These are phyloP conservation scores for Farysia itapuensis DNA, from an alignment of 1,284 basidiomycete genomes.

Conservation along the genomic window DNA sequence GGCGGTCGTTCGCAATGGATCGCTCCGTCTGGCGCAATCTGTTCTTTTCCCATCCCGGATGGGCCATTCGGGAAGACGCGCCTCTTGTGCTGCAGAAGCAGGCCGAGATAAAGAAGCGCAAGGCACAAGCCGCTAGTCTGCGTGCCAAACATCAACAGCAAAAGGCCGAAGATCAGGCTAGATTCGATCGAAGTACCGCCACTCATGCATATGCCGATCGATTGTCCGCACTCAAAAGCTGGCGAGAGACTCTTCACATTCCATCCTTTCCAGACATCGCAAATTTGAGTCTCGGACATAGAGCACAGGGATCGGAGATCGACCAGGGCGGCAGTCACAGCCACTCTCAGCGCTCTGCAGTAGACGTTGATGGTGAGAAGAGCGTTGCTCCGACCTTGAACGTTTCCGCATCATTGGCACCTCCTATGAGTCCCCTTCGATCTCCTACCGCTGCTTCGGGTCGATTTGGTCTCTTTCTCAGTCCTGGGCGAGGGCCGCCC, in stretches of 20 bases:
- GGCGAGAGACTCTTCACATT: constrained; percentile 36
- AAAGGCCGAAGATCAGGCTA: background rate
- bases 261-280: constrained; percentile 22
- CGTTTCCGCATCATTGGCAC: background rate
- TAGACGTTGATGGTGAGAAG: constrained; percentile 5
- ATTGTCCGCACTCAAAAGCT: constrained; percentile 19
- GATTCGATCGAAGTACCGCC: constrained; percentile 4
- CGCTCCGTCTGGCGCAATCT: constrained; percentile 28
- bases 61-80: constrained; percentile 39
- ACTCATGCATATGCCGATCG: constrained; percentile 14
- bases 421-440: constrained; percentile 16
- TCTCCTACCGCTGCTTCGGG: constrained; percentile 24
- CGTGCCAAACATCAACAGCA: background rate
- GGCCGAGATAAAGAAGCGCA: constrained; percentile 5
- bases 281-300: constrained; percentile 3
- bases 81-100: constrained; percentile 27
- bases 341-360: no score
- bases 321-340: no score
- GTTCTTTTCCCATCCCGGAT: constrained; percentile 33
- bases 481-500: constrained; percentile 9
- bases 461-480: constrained; percentile 26
- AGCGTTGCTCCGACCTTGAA: background rate
- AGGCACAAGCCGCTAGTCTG: constrained; percentile 2
- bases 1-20: constrained; percentile 26
- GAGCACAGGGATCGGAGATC: no score